Base-by-base conservation (phyloP, 441 rosid genomes). In the Mallotus repandus region DNA sequence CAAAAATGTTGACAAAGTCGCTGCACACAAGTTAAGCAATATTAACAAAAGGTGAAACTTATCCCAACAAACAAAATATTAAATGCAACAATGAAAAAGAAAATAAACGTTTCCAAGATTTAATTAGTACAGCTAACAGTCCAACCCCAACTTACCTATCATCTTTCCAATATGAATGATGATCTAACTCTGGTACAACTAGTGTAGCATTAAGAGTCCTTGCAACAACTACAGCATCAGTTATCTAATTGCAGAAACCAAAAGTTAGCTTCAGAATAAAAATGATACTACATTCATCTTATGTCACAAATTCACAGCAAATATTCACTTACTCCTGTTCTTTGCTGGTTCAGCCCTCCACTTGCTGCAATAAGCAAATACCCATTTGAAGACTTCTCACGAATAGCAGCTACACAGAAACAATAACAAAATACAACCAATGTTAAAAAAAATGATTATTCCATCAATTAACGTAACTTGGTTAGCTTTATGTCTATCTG, bases 291-390 rank as follows among this genome's bases (percentile, higher is more conserved):
- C 7, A 62, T 19, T 72, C 49, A 71, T 62, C 52, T 54, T 55
- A 58, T 45, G 21, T 68, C 16, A 54, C 53, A 55, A 55, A 63
- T 14, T 38, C 41, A 38, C 41, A 38, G 41, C 41, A 38, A 38
- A 38, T 38, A 38, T 81, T 62, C 66, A 86, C 98, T 91, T 84
- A 96, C 99, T 82, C 99, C 98, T 57, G 97, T 96, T 84, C 98
- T 90, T 89, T 93, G 97, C 84, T 96, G 99, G 81, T 96, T 96
- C 62, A 96, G 79, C 70, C 99, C 97, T 72, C 99, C 98, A 83
- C 99, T 96, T 70, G 98, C 90, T 54, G 94, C 97, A 78, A 96
- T 89, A 70, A 93, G 98, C 87, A 93, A 82, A 91, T 93, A 96
- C 29, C 98, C 99, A 85, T 89, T 91, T 22, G 98, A 93, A 14